Evolutionary conservation across 257 asterid genomes (phyloP).

Genomic region (Pogostemon cablin): DNA sequence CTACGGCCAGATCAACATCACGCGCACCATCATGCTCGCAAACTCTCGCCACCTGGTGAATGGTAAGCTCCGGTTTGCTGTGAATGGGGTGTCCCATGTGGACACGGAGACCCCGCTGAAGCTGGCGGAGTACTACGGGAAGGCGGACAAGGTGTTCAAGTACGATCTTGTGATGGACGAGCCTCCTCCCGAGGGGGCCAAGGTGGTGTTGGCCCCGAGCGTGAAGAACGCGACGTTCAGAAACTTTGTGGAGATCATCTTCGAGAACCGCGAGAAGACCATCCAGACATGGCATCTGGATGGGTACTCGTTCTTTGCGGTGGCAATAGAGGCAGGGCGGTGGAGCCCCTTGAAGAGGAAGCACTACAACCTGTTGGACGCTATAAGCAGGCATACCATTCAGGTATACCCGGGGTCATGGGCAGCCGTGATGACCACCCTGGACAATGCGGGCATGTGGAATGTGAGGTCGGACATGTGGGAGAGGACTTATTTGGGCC

Average conservation of each 20-base stretch:
- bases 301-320: slow-evolving; percentile 60
- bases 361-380: slow-evolving; percentile 52
- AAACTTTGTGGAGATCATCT: slow-evolving; percentile 52
- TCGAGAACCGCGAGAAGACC: slow-evolving; percentile 55
- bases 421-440: slow-evolving; percentile 58
- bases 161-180: slow-evolving; percentile 52
- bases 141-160: slow-evolving; percentile 42
- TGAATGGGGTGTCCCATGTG: slow-evolving; percentile 55
- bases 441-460: slow-evolving; percentile 69
- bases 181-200: slow-evolving; percentile 18
- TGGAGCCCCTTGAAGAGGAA: slow-evolving; percentile 62
- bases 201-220: slow-evolving; percentile 34
- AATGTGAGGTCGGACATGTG: slow-evolving; percentile 57
- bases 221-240: slow-evolving; percentile 51
- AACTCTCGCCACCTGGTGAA: slow-evolving; percentile 32
- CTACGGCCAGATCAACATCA: slow-evolving; percentile 60
- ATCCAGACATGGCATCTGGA: slow-evolving; percentile 60
- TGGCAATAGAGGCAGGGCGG: slow-evolving; percentile 56
- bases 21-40: slow-evolving; percentile 55
- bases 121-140: slow-evolving; percentile 52
- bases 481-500: slow-evolving; percentile 61
- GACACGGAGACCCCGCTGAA: slow-evolving; percentile 55
- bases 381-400: slow-evolving; percentile 56
- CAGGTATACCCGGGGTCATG: slow-evolving; percentile 67
- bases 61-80: slow-evolving; percentile 55